A percentile compares a stretch with the other conserved stretches of the same genome.
These are phyloP conservation scores for Xanthoconium stramineum DNA, from an alignment of 768 basidiomycete genomes.

Conservation along the genomic window DNA sequence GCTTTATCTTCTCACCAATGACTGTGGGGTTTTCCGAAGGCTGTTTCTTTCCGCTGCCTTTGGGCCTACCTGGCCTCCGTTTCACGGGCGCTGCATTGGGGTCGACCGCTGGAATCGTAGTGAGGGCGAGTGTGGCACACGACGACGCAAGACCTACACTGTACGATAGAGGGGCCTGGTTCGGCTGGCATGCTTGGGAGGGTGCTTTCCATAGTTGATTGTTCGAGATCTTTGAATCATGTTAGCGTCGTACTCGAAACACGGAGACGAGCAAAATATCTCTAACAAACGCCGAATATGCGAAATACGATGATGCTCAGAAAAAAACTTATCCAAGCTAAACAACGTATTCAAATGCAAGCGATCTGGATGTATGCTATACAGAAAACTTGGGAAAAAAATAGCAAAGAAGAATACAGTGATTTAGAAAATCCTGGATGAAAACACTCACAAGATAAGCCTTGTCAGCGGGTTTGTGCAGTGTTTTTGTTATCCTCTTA, in stretches of 20 bases:
- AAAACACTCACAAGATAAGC: conserved; percentile 26
- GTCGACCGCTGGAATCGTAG: conserved; percentile 20
- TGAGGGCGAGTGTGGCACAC: conserved; percentile 5
- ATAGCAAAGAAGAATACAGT: background rate
- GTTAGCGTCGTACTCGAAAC: conserved; percentile 27
- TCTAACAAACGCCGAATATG: conserved; percentile 33
- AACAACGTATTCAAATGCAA: conserved; percentile 26
- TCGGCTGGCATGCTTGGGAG: conserved; percentile 28
- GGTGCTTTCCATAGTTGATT: conserved; percentile 22
- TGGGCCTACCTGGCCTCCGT: conserved; percentile 72
- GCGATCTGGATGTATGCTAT: conserved; percentile 16
- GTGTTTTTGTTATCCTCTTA: conserved; percentile 35
- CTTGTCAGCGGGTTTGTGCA: conserved; percentile 20
- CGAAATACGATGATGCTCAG: conserved; percentile 26
- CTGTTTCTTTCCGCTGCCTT: conserved; percentile 75
- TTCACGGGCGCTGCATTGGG: conserved; percentile 42
- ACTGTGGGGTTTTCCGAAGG: conserved; percentile 36
- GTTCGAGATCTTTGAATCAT: conserved; percentile 20
- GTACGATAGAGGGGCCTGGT: conserved; percentile 26
- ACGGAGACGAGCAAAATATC: conserved; percentile 24
- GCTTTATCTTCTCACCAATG: conserved; percentile 56
- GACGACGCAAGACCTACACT: conserved; percentile 13
- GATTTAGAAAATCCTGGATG: conserved; percentile 10
- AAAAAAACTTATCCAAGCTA: conserved; percentile 35
- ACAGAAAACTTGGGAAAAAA: conserved; percentile 17